Evolutionary conservation across 768 basidiomycete genomes (phyloP), one percentile per base, ranked within the genome.

Genomic region (Hydnum rufescens): DNA sequence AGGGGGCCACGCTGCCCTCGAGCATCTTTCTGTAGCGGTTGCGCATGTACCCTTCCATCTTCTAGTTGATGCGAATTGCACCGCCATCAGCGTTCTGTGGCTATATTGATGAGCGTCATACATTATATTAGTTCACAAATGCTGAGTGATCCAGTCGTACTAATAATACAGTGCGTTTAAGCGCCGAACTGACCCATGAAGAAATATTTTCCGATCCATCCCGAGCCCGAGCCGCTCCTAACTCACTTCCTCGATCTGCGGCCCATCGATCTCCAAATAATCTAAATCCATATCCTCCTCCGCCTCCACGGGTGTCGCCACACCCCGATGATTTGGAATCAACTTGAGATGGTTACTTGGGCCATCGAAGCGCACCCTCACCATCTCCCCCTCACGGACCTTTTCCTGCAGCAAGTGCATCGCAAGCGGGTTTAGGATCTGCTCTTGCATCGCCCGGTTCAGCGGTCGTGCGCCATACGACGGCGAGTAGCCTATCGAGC

Each of bases 381-480:
- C 82, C 0, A 64, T 73, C 65, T 97, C 93, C 13, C 79, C 80
- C 51, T 96, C 89, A 39, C 77, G 70, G 50, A 96, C 70, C 42
- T 78, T 74, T 58, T 83, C 84, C 36, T 86, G 80, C 47, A 97
- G 76, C 42, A 97, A 71, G 71, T 83, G 73, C 53, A 82, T 69
- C 16, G 87, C 86, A 32, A 97, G 68, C 8, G 92, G 93, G 63
- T 95, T 92, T 60, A 97, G 72, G 32, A 99, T 71, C 60, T 96
- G 88, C 59, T 74, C 80, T 66, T 95, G 92, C 58, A 99, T 92
- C 3, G 84, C 75, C 31, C 90, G 76, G 62, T 87, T 86, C 57
- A 96, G 73, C 1, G 93, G 95, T 39, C 93, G 78, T 53, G 92
- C 93, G 57, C 93, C 90, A 61, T 93, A 95, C 19, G 71, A 68